phyloP scores from a whole-genome alignment of 768 basidiomycete species.

The Neoboletus brunneissimus region DNA sequence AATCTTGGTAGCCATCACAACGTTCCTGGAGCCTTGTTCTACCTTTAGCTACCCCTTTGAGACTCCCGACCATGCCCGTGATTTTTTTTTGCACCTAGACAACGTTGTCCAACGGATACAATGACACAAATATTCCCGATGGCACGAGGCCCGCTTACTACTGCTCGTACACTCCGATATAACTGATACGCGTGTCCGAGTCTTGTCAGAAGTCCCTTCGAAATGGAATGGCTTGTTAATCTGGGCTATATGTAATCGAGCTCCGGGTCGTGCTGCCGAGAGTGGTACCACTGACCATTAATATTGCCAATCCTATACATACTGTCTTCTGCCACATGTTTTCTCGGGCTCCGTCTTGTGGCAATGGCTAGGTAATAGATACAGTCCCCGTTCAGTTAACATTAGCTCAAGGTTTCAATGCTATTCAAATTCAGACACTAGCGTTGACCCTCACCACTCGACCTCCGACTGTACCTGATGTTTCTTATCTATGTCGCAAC shows the following conservation, averaged over 20 bases:
- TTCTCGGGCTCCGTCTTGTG: background rate
- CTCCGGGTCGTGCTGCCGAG: slow-evolving; percentile 6
- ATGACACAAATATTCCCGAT: slow-evolving; percentile 13
- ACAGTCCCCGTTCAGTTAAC: background rate
- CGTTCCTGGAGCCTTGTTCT: slow-evolving; percentile 31
- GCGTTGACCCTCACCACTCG: background rate
- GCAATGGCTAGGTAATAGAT: background rate
- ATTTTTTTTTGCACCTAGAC: slow-evolving; percentile 10
- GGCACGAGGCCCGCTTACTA: slow-evolving; percentile 18
- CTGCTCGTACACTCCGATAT: slow-evolving; percentile 3
- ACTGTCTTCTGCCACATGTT: slow-evolving; percentile 5
- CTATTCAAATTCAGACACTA: background rate
- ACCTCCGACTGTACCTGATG: background rate
- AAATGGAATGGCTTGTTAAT: slow-evolving; percentile 26
- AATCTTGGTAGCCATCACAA: slow-evolving; percentile 30
- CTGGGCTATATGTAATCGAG: slow-evolving; percentile 3
- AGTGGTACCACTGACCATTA: background rate
- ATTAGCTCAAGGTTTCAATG: slow-evolving; percentile 11
- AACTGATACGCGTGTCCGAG: slow-evolving; percentile 23
- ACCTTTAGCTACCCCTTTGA: slow-evolving; percentile 18
- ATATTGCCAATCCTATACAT: background rate
- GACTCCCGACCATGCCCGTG: background rate
- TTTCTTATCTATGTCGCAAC: slow-evolving; percentile 2
- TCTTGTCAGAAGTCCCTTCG: slow-evolving; percentile 19
- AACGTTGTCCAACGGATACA: slow-evolving; percentile 19